Evolutionary conservation across 345 rosid genomes (phyloP), one percentile per base, ranked within the genome.

Genomic region (Gynandropsis gynandra): DNA sequence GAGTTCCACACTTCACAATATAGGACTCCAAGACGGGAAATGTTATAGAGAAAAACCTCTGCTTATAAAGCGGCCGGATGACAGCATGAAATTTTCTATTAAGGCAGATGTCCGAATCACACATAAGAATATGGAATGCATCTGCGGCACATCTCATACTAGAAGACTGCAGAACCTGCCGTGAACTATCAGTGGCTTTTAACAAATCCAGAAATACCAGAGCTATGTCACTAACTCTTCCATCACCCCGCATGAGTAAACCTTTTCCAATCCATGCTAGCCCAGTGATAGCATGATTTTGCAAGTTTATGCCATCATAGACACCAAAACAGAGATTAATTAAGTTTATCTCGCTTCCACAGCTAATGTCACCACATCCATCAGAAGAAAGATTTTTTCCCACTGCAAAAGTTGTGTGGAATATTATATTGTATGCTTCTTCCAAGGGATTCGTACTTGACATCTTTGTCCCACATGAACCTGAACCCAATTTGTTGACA

Each of bases 211-310:
- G 54, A 29, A 85, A 70, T 51, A 75, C 52, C 74, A 58, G 67
- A 18, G 81, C 65, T 52, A 82, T 58, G 59, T 87, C 86, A 44
- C 70, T 82, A 19, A 81, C 72, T 72, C 81, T 85, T 63, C 74
- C 79, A 65, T 82, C 82, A 43, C 98, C 96, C 57, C 77, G 79
- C 89, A 92, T 76, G 55, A 92, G 83, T 69, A 92, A 69, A 49
- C 93, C 98, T 72, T 92, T 92, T 39, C 89, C 96, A 51, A 87
- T 78, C 98, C 98, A 92, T 47, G 93, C 86, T 64, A 87, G 65
- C 58, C 93, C 98, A 52, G 64, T 50, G 43, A 87, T 74, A 42
- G 83, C 84, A 69, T 63, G 77, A 56, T 49, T 66, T 65, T 76
- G 87, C 72, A 77, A 73, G 47, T 52, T 63, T 56, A 24, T 56